These are phyloP conservation scores for Panicum miliaceum DNA, from an alignment of 176 grass and related monocot genomes.

Conservation along the genomic window DNA sequence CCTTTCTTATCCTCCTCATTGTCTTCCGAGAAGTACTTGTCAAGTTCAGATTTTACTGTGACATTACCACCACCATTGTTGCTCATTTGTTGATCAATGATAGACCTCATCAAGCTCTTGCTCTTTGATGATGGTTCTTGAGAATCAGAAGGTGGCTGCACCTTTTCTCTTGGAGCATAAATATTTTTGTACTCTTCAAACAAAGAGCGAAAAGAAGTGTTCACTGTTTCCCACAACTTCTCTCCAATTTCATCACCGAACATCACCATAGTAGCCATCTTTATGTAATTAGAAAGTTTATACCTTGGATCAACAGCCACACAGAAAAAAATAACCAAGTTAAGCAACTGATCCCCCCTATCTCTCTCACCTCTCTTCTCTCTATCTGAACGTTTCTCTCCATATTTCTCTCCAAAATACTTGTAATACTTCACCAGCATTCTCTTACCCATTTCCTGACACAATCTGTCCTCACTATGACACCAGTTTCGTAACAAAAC, in stretches of 20 bases:
- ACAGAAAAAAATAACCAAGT: not conserved
- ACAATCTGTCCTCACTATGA: no score
- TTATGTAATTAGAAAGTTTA: not conserved
- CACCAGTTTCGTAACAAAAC: not conserved
- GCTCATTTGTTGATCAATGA: not conserved
- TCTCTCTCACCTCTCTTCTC: not conserved
- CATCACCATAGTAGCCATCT: not conserved
- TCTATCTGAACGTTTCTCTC: not conserved
- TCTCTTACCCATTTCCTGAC: no score
- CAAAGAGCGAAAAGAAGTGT: not conserved
- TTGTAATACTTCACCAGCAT: no score
- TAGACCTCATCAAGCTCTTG: not conserved
- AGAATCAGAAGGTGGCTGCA: not conserved
- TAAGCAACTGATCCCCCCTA: not conserved
- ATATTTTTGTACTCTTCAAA: not conserved
- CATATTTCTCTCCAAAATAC: no score
- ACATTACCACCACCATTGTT: fast-evolving
- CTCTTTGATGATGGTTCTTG: not conserved
- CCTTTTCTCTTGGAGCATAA: not conserved
- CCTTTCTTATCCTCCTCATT: not conserved
- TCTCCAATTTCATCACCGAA: not conserved
- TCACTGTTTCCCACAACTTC: not conserved
- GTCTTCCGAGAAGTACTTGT: not conserved
- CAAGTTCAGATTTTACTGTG: not conserved
- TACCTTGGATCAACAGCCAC: conserved; percentile 21